A percentile compares a stretch with the other conserved stretches of the same genome.
Conservation (phyloP, 225 moss, liverwort and hornwort species). For the Rhytidiadelphus loreus region DNA sequence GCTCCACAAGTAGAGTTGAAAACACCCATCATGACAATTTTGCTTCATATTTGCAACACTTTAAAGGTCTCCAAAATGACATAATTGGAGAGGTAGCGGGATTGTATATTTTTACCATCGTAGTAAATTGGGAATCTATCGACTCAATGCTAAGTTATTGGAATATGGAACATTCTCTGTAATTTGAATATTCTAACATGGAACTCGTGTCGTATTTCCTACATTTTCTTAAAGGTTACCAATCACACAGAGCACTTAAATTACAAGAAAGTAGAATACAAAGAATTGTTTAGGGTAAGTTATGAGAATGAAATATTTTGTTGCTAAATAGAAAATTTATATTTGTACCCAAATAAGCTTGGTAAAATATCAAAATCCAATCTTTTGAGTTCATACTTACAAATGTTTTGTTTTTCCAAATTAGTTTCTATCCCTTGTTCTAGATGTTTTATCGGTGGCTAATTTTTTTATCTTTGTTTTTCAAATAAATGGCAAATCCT, state of each 20-base stretch:
- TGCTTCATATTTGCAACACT: neutral
- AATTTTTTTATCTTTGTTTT: neutral
- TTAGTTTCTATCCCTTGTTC: neutral
- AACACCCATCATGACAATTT: neutral
- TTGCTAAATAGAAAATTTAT: neutral
- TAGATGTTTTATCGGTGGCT: rapidly evolving
- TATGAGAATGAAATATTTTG: neutral
- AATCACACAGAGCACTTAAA: neutral
- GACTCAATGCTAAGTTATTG: neutral
- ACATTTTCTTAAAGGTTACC: neutral
- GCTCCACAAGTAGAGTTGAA: neutral
- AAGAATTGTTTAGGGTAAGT: rapidly evolving
- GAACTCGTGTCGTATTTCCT: neutral
- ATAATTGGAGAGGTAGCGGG: rapidly evolving
- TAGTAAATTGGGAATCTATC: rapidly evolving
- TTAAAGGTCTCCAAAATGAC: neutral
- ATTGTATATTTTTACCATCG: neutral
- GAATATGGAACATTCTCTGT: neutral
- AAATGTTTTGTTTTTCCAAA: no score
- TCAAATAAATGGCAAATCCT: neutral
- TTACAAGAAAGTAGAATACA: no score
- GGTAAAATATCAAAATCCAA: neutral
- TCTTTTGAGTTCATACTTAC: neutral
- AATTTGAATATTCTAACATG: neutral
- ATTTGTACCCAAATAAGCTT: neutral